phyloP scores from a whole-genome alignment of 2,329 filamentous ascomycete genomes.

The Penicillium sp. region DNA sequence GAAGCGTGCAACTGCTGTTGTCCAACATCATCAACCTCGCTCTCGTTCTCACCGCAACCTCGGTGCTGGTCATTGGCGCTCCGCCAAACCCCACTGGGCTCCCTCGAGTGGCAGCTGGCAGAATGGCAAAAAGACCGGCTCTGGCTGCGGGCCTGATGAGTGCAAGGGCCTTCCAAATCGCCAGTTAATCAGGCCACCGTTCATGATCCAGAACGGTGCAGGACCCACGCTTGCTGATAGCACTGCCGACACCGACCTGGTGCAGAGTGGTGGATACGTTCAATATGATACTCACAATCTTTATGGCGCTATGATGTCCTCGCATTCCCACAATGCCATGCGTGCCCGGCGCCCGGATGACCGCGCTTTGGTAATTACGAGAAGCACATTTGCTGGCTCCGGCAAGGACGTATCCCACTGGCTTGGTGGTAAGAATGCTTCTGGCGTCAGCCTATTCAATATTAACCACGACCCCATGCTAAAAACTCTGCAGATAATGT shows the following conservation, averaged over 20 bases:
- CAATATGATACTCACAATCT: constrained; percentile 76
- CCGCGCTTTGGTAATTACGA: constrained; percentile 69
- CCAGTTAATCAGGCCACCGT: constrained; percentile 62
- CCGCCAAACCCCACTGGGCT: background rate
- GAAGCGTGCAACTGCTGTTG: constrained; percentile 1
- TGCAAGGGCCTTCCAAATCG: constrained; percentile 53
- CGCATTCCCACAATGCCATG: constrained; percentile 52
- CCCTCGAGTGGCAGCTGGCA: constrained; percentile 6
- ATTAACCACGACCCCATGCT: background rate
- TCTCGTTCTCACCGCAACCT: constrained; percentile 6
- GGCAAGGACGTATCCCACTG: constrained; percentile 29
- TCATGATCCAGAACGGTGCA: constrained; percentile 62
- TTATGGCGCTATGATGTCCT: constrained; percentile 60
- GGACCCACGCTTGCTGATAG: constrained; percentile 49
- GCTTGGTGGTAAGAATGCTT: constrained; percentile 7
- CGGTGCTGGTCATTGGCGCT: constrained; percentile 10
- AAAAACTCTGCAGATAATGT: constrained; percentile 7
- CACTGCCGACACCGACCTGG: constrained; percentile 64
- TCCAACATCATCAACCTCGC: constrained; percentile 8
- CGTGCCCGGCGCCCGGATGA: constrained; percentile 55
- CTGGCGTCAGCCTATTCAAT: background rate
- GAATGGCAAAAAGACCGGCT: constrained; percentile 50
- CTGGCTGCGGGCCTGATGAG: constrained; percentile 9
- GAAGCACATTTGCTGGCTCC: constrained; percentile 71
- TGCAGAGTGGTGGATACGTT: constrained; percentile 59